phyloP scores from a whole-genome alignment of 768 basidiomycete genomes.

The Xerocomellus amylosporus region DNA sequence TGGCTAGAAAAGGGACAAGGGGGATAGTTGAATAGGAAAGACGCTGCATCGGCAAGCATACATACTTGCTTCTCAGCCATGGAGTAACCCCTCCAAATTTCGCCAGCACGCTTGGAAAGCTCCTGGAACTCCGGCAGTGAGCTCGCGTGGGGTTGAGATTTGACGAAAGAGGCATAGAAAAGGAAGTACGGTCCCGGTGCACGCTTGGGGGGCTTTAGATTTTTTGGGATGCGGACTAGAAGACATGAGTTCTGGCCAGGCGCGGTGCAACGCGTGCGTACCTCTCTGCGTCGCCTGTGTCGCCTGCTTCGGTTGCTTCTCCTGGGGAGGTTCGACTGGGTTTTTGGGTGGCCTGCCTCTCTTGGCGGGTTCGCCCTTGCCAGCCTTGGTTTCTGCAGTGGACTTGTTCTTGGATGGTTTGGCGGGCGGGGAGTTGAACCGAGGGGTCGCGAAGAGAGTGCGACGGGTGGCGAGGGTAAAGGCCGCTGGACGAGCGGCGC shows the following conservation, averaged over 20 bases:
- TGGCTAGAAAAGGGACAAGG: slow-evolving; percentile 16
- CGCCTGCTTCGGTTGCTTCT: not conserved
- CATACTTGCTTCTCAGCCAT: slow-evolving; percentile 37
- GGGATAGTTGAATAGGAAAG: not conserved
- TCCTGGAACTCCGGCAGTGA: not conserved
- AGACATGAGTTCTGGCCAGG: slow-evolving; percentile 4
- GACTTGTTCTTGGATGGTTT: not conserved
- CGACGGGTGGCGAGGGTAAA: slow-evolving; percentile 21
- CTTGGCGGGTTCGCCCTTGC: slow-evolving; percentile 5
- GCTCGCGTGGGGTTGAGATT: not conserved
- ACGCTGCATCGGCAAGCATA: not conserved
- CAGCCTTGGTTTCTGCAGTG: not conserved
- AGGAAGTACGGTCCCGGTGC: slow-evolving; percentile 26
- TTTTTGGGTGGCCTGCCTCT: slow-evolving; percentile 3
- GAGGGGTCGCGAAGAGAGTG: slow-evolving; percentile 25
- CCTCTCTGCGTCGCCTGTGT: slow-evolving; percentile 11
- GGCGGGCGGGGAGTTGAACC: slow-evolving; percentile 8
- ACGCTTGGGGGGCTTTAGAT: slow-evolving; percentile 27
- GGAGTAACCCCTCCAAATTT: slow-evolving; percentile 33
- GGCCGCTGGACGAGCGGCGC: not conserved
- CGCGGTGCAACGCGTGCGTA: not conserved
- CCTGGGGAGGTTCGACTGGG: not conserved
- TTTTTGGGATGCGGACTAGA: slow-evolving; percentile 14
- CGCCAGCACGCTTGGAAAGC: slow-evolving; percentile 20
- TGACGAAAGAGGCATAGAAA: slow-evolving; percentile 21